These are phyloP conservation scores for Mucor indicus DNA, from an alignment of 371 early-diverging fungal genomes.

Conservation along the genomic window DNA sequence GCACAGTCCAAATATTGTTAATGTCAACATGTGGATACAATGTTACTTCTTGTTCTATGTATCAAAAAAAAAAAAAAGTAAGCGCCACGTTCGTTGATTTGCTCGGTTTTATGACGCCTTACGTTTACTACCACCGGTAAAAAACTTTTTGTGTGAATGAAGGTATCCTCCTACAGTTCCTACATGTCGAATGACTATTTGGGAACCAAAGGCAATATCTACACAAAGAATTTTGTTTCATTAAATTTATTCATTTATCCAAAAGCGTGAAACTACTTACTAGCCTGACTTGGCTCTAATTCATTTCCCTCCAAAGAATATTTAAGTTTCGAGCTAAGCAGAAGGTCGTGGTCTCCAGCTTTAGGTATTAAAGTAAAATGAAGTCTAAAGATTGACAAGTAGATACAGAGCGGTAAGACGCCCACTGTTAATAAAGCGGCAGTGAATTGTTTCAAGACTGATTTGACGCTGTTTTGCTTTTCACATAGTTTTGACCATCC, in stretches of 20 bases:
- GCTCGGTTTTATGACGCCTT: too few species aligned
- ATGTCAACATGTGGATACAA: conserved; percentile 83
- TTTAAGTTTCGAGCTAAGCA: conserved; percentile 78
- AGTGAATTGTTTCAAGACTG: conserved; percentile 37
- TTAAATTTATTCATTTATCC: too few species aligned
- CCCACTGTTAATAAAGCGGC: conserved; percentile 68
- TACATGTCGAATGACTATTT: conserved; percentile 71
- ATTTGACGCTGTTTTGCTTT: conserved; percentile 47
- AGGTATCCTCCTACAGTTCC: conserved; percentile 76
- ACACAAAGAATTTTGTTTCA: too few species aligned
- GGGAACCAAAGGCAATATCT: conserved; percentile 83
- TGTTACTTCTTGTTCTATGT: conserved; percentile 88
- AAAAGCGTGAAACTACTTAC: conserved; percentile 6
- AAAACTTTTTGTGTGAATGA: conserved; percentile 84
- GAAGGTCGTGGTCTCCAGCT: conserved; percentile 79
- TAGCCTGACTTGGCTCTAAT: too few species aligned
- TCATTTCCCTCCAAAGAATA: too few species aligned
- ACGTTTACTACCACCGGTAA: conserved; percentile 79
- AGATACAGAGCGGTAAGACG: conserved; percentile 74
- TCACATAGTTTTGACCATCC: conserved; percentile 84
- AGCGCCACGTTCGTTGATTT: too few species aligned
- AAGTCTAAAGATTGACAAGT: conserved; percentile 71
- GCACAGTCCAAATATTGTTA: conserved; percentile 86
- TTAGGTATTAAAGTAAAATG: conserved; percentile 71
- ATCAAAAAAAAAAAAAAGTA: too few species aligned